phyloP scores from a whole-genome alignment of 2,329 filamentous ascomycete genomes.

The Pseudonectria foliicola region DNA sequence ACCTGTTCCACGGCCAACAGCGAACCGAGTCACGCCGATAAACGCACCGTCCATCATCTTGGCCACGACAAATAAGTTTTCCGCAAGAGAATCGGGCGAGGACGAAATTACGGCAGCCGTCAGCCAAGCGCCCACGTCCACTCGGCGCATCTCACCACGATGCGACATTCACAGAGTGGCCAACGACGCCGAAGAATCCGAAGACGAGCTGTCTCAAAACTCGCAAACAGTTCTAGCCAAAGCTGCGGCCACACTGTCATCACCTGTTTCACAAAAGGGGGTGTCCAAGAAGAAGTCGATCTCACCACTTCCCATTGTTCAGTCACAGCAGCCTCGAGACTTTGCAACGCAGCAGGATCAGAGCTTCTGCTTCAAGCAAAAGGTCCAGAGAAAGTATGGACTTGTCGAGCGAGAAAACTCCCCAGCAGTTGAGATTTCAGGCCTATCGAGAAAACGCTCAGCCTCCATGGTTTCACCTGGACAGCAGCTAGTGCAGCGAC shows the following conservation, averaged over 20 bases:
- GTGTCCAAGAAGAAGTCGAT: background rate
- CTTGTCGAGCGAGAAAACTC: background rate
- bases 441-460: too few species aligned
- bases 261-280: conserved; percentile 20
- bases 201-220: conserved; percentile 11
- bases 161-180: conserved; percentile 4
- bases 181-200: conserved; percentile 4
- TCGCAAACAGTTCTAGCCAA: conserved; percentile 6
- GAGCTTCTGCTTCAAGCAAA: conserved; percentile 27
- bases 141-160: conserved; percentile 9
- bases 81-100: too few species aligned
- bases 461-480: background rate
- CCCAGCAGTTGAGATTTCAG: background rate
- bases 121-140: conserved; percentile 3
- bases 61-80: too few species aligned
- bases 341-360: conserved; percentile 26
- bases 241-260: conserved; percentile 19
- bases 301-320: too few species aligned
- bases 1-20: conserved; percentile 8
- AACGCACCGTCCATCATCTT: too few species aligned
- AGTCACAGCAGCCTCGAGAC: background rate
- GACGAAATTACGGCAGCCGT: background rate
- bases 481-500: background rate
- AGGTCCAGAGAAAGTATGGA: background rate
- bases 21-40: conserved; percentile 1